These are phyloP conservation scores for Colletotrichum noveboracense DNA, from an alignment of 2,329 filamentous ascomycete species.

Conservation along the genomic window DNA sequence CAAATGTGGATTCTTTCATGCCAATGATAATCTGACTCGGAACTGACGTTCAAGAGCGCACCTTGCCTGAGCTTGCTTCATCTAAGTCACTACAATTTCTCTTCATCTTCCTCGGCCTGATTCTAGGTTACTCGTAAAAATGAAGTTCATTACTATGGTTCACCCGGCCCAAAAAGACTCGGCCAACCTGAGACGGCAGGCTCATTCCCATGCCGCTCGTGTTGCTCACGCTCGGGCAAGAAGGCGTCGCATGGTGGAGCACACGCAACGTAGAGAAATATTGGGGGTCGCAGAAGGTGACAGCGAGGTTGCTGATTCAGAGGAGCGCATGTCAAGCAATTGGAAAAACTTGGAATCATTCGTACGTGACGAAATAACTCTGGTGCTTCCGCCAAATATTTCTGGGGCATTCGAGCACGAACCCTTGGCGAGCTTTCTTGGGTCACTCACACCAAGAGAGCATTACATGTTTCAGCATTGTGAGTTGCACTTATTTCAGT, in stretches of 20 bases:
- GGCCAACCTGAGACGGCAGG: not conserved
- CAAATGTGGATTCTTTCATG: not conserved
- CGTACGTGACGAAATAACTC: not conserved
- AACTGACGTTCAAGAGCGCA: not conserved
- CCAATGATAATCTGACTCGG: not conserved
- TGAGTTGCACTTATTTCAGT: not conserved
- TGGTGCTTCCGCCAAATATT: not conserved
- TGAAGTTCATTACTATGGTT: not conserved
- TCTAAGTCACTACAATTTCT: not conserved
- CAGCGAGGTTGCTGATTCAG: not conserved
- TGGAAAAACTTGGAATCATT: not conserved
- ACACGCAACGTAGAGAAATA: not conserved
- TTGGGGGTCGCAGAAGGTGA: not conserved
- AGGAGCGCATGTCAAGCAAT: not conserved
- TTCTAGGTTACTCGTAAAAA: not conserved
- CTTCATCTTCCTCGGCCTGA: not conserved
- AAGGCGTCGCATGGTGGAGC: not conserved
- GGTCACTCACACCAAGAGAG: not conserved
- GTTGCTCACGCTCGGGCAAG: not conserved
- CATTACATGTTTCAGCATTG: not conserved
- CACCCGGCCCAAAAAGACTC: conserved; percentile 1
- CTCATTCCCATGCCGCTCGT: conserved; percentile 2
- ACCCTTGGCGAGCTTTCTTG: not conserved
- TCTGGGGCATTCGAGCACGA: not conserved
- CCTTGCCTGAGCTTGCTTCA: not conserved